phyloP scores from a whole-genome alignment of 768 basidiomycete genomes.

The Mycena albidolilacea region DNA sequence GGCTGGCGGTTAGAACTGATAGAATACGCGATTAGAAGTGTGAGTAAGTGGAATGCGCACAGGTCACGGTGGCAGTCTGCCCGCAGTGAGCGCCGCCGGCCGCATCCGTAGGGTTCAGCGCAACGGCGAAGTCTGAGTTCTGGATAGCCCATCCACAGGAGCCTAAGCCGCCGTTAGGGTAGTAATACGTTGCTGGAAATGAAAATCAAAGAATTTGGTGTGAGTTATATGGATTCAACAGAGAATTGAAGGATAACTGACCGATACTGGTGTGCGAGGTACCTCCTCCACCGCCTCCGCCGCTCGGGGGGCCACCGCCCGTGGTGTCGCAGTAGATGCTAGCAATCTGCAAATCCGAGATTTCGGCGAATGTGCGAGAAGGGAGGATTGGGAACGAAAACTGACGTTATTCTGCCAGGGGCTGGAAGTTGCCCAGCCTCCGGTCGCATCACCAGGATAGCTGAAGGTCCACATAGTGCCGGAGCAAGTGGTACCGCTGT shows the following conservation, averaged over 20 bases:
- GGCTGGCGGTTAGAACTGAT: too few species aligned
- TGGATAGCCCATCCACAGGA: not conserved
- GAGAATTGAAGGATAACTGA: not conserved
- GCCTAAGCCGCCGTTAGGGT: not conserved
- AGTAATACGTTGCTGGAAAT: not conserved
- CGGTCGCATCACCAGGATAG: not conserved
- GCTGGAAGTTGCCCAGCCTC: not conserved
- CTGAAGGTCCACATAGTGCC: slow-evolving; percentile 2
- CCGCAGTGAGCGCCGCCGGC: too few species aligned
- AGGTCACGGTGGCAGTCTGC: too few species aligned
- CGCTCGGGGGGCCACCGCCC: too few species aligned
- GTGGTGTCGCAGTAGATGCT: not conserved
- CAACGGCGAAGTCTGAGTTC: not conserved
- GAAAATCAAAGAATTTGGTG: not conserved
- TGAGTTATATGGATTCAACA: not conserved
- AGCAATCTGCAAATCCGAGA: not conserved
- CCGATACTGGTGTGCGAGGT: not conserved
- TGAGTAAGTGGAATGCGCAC: too few species aligned
- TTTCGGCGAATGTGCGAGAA: not conserved
- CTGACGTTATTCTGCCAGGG: not conserved
- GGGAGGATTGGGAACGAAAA: not conserved
- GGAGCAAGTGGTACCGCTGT: not conserved
- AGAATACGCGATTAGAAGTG: too few species aligned
- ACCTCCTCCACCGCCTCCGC: too few species aligned
- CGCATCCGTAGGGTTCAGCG: too few species aligned